Evolutionary conservation across 768 basidiomycete species (phyloP).

Genomic region (Inosperma sp.): DNA sequence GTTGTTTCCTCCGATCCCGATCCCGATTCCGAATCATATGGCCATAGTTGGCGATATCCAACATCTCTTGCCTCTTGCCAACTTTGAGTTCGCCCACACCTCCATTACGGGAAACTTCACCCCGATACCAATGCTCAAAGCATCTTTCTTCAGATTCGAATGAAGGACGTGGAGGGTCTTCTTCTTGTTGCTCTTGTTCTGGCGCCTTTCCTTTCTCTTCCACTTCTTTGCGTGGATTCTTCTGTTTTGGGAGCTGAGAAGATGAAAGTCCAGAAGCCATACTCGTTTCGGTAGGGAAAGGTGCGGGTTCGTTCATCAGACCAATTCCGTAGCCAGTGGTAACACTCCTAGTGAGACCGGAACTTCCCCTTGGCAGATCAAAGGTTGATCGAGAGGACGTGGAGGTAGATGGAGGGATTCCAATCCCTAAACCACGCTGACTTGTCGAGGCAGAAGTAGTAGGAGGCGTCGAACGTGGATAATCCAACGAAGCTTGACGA

Average conservation of each 20-base stretch:
- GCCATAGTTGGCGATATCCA: constrained; percentile 84
- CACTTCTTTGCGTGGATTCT: too few relatives aligned
- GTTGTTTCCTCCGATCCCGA: not conserved
- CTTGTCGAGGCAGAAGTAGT: constrained; percentile 9
- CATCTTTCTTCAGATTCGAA: constrained; percentile 77
- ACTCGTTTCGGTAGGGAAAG: constrained; percentile 46
- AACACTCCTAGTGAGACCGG: too few relatives aligned
- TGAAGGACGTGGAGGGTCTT: constrained; percentile 51
- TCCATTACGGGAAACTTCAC: constrained; percentile 80
- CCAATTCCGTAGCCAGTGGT: too few relatives aligned
- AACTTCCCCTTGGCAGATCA: constrained; percentile 14
- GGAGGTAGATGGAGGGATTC: constrained; percentile 11
- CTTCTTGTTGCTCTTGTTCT: constrained; percentile 18
- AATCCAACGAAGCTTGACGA: constrained; percentile 16
- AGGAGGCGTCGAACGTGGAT: constrained; percentile 4
- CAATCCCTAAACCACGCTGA: too few relatives aligned
- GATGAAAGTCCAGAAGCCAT: constrained; percentile 40
- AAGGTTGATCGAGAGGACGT: constrained; percentile 22
- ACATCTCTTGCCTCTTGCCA: constrained; percentile 73
- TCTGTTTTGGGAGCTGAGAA: too few relatives aligned
- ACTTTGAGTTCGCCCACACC: constrained; percentile 83
- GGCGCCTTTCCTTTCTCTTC: constrained; percentile 18
- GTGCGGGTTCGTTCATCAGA: constrained; percentile 60
- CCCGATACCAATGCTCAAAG: constrained; percentile 88
- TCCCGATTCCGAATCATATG: constrained; percentile 46